Evolutionary conservation across 768 basidiomycete species (phyloP), one percentile per base, ranked within the genome.

Genomic region (Suillus brevipes): DNA sequence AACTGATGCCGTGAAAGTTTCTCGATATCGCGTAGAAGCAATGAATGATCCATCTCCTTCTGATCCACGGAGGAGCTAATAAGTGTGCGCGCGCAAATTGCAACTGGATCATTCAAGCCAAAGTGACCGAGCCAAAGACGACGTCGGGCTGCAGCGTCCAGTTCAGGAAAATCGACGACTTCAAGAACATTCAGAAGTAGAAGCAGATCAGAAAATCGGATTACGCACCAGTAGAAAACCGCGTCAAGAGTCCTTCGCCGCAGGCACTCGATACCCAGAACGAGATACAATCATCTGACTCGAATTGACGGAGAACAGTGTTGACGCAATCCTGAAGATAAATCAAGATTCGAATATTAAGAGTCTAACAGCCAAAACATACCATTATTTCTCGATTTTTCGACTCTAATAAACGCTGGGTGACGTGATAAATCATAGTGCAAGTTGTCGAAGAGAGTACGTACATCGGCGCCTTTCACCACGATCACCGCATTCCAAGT

Each of bases 401-500:
- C 38, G 40, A 42, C 10, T 59, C 40, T 18, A 59, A 31, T 25
- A 42, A 42, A 42, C 5, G 6, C 58, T 59, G 18, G 25, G 6
- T 25, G 18, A 59, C 18, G 40, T 42, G 38, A 59, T 40, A 42
- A 42, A 28, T 12, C 18, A 58, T 6, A 31, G 10, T 34, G 34
- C 20, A 20, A 28, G 6, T 10, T 18, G 10, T 20, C 6, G 9
- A 16, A 31, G 18, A 42, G 6, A 20, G 38, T 42, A 40, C 58
- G 18, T 59, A 59, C 58, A 59, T 31, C 58, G 14, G 25, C 25
- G 40, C 28, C 40, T 42, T 42, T 59, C 25, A 42, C 58, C 6
- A 59, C 58, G 12, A 59, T 38, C 18, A 59, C 38, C 7, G 58
- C 58, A 28, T 59, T 59, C 58, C 58, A 59, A 20, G 58, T 42